These are phyloP conservation scores for Lasiosphaeria ovina DNA, from an alignment of 495 filamentous ascomycete species.

Conservation along the genomic window DNA sequence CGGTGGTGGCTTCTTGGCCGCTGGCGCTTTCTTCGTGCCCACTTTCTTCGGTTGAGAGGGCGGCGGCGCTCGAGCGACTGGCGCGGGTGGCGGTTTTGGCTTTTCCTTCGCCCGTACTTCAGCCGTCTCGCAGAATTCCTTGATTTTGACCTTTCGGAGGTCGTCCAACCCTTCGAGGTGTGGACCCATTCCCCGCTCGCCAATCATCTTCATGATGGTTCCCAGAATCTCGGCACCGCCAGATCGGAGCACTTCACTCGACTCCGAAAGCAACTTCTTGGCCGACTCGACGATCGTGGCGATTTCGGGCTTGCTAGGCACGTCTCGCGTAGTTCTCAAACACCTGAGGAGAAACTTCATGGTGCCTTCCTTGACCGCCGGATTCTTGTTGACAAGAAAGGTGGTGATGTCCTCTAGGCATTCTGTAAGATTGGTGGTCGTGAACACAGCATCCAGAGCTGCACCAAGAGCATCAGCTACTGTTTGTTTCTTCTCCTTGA, in stretches of 20 bases:
- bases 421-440: conserved; percentile 73
- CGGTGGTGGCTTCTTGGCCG: conserved; percentile 47
- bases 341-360: conserved; percentile 87
- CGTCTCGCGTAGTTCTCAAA: conserved; percentile 77
- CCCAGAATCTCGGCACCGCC: conserved; percentile 90
- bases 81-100: conserved; percentile 73
- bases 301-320: conserved; percentile 78
- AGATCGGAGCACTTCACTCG: conserved; percentile 76
- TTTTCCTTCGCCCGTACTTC: conserved; percentile 97
- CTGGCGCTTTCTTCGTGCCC: conserved; percentile 41
- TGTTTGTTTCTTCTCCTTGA: conserved; percentile 94
- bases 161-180: conserved; percentile 95
- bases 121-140: conserved; percentile 88
- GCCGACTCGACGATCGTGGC: conserved; percentile 80
- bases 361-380: conserved; percentile 92
- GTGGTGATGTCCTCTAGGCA: conserved; percentile 86
- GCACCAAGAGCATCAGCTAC: conserved; percentile 84
- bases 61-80: conserved; percentile 57
- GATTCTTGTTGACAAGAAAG: conserved; percentile 90
- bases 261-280: conserved; percentile 87
- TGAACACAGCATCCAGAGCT: conserved; percentile 84
- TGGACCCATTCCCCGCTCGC: conserved; percentile 92
- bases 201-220: conserved; percentile 98
- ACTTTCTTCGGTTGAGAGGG: conserved; percentile 48
- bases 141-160: conserved; percentile 92